Percentiles rank a stretch among this genome's conserved stretches.
Conservation (phyloP, 1,284 basidiomycete genomes). For the Gymnopus androsaceus region DNA sequence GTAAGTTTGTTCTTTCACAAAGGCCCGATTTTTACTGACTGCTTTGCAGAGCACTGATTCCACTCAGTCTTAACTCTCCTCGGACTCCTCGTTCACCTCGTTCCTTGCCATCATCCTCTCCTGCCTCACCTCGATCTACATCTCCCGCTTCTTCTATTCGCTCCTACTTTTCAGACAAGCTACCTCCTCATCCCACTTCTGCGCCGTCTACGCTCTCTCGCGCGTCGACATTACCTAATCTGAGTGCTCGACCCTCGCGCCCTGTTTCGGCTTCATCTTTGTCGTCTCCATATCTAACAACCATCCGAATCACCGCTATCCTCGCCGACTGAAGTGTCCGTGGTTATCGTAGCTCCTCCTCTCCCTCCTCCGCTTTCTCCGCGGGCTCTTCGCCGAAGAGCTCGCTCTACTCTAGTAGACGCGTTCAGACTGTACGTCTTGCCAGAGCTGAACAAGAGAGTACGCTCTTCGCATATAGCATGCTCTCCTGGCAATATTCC, state of each 20-base stretch:
- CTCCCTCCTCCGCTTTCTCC: conserved; percentile 33
- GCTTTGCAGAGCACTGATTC: conserved; percentile 32
- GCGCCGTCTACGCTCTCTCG: conserved; percentile 28
- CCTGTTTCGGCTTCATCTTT: conserved; percentile 18
- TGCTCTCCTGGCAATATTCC: not conserved
- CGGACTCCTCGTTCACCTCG: conserved; percentile 19
- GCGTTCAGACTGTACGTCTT: conserved; percentile 71
- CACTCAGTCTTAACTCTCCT: conserved; percentile 15
- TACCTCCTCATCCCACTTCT: conserved; percentile 22
- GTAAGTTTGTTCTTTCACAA: conserved; percentile 37
- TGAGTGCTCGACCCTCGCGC: conserved; percentile 7
- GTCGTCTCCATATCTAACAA: conserved; percentile 10
- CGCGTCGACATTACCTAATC: conserved; percentile 5
- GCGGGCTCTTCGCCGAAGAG: conserved; percentile 60
- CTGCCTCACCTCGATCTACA: conserved; percentile 15
- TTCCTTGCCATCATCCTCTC: conserved; percentile 11
- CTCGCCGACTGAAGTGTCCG: conserved; percentile 4
- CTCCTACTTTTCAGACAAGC: conserved; percentile 14
- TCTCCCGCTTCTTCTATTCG: conserved; percentile 29
- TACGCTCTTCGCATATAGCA: conserved; percentile 16
- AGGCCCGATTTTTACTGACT: conserved; percentile 2
- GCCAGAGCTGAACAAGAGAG: conserved; percentile 38
- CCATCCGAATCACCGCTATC: conserved; percentile 2
- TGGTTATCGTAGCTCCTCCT: conserved; percentile 25
- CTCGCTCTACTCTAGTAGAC: conserved; percentile 76